phyloP scores from a whole-genome alignment of 2,329 filamentous ascomycete genomes.

The Pseudogymnoascus sp. region DNA sequence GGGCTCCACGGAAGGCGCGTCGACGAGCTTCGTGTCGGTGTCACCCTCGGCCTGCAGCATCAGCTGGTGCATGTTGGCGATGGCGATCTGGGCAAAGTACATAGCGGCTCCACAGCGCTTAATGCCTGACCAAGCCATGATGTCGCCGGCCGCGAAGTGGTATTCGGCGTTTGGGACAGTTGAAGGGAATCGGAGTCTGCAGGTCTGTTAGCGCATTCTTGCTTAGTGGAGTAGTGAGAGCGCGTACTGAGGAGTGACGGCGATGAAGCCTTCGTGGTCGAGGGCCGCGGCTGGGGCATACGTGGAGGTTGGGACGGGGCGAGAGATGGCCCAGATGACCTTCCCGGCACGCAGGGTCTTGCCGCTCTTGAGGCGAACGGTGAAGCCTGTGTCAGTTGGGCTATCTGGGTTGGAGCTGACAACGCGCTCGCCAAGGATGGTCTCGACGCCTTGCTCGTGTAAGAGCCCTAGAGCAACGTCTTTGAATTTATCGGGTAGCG shows the following conservation, averaged over 20 bases:
- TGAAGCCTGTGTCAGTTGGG: conserved; percentile 34
- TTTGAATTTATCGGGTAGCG: conserved; percentile 63
- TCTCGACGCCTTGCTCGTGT: conserved; percentile 55
- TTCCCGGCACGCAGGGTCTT: conserved; percentile 53
- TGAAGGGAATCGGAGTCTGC: conserved; percentile 48
- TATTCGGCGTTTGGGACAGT: conserved; percentile 48
- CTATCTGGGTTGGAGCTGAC: conserved; percentile 41
- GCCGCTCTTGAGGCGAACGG: conserved; percentile 51
- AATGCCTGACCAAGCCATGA: conserved; percentile 67
- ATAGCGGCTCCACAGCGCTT: conserved; percentile 73
- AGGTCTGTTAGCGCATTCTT: conserved; percentile 9
- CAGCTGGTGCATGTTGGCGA: conserved; percentile 59
- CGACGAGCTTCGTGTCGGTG: conserved; percentile 39
- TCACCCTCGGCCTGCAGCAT: conserved; percentile 42
- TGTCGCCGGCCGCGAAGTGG: conserved; percentile 67
- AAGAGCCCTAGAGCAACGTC: conserved; percentile 53
- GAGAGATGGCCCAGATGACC: conserved; percentile 64
- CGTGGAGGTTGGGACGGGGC: conserved; percentile 52
- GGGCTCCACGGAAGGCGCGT: conserved; percentile 49
- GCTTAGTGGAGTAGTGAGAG: not conserved
- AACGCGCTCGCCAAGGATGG: conserved; percentile 56
- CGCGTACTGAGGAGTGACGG: conserved; percentile 49
- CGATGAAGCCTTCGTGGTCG: conserved; percentile 60
- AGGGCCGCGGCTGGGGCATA: conserved; percentile 55
- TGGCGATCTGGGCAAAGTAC: conserved; percentile 62